Evolutionary conservation across 352 stramenopile species (phyloP), one percentile per base, ranked within the genome.

Genomic region (Detonula confervacea): DNA sequence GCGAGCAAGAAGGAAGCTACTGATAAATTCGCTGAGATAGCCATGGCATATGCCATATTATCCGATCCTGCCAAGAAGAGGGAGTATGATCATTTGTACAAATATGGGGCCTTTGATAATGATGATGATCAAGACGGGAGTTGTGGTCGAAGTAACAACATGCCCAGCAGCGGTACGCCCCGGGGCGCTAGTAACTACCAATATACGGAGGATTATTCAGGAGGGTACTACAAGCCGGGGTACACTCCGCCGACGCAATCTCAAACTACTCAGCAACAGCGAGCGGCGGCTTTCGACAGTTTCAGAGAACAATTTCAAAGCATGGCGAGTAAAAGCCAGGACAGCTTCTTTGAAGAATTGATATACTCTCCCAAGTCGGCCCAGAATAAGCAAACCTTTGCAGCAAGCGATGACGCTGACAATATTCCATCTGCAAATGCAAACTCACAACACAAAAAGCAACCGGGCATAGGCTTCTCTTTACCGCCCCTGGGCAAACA

Each of bases 11-110:
- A 71, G 44, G 12, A 70, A 16, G 81, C 75, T 8, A 81, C 71
- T 12, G 30, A 62, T 27, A 79, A 81, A 57, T 90, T 92, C 76
- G 64, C 80, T 22, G 84, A 90, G 81, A 87, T 91, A 37, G 77
- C 70, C 9, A 83, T 84, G 44, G 85, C 87, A 0, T 93, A 93
- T 68, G 87, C 89, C 68, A 65, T 88, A 9, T 59, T 93, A 29
- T 84, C 73, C 2, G 83, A 93, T 60, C 35, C 61, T 2, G 12
- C 52, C 3, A 69, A 82, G 56, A 77, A 77, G 47, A 47, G 39
- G 42, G 63, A 89, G 76, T 90, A 87, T 55, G 87, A 93, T 62
- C 81, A 88, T 62, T 66, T 88, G 14, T 83, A 84, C 49, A 83
- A 83, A 61, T 84, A 83, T 27, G 84, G 84, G 22, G 83, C 79